A percentile compares a stretch with the other conserved stretches of the same genome.
Evolutionary conservation across 202 grass and related monocot species (phyloP).

Genomic region (Panicum virgatum): DNA sequence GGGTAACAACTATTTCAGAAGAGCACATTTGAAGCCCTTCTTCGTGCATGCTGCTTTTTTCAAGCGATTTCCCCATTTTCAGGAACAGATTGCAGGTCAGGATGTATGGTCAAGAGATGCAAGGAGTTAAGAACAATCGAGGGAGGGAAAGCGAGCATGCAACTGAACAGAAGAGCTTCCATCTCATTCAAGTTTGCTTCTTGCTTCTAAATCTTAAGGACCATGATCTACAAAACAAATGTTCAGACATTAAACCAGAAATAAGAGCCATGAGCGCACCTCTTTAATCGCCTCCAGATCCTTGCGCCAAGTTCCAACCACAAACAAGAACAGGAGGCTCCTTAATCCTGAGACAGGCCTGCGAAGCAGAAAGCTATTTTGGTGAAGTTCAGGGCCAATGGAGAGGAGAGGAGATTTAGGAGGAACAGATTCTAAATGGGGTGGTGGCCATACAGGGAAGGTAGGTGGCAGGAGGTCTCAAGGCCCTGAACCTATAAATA

Average conservation of each 20-base stretch:
- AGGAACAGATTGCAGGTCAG: neutral
- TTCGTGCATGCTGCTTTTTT: neutral
- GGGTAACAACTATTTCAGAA: constrained; percentile 7
- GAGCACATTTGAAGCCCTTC: constrained; percentile 16
- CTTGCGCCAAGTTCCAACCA: constrained; percentile 17
- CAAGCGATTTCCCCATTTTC: neutral
- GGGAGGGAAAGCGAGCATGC: neutral
- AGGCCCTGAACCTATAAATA: constrained; percentile 41
- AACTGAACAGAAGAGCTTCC: neutral
- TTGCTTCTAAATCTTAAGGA: neutral
- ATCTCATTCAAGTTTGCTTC: neutral
- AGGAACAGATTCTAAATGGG: constrained; percentile 42
- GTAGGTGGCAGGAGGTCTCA: constrained; percentile 34
- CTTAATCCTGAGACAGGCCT: neutral
- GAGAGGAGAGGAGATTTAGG: constrained; percentile 49
- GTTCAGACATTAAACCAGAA: neutral
- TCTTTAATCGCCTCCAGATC: neutral
- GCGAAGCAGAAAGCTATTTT: constrained; percentile 20
- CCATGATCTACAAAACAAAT: neutral
- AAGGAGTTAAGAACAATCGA: neutral
- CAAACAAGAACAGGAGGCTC: neutral
- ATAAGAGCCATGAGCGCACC: constrained; percentile 9
- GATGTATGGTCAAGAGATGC: neutral
- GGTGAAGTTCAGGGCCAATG: constrained; percentile 5
- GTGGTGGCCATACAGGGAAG: constrained; percentile 32